Conservation (phyloP, 805 yeast species). For the Brettanomyces sp. region DNA sequence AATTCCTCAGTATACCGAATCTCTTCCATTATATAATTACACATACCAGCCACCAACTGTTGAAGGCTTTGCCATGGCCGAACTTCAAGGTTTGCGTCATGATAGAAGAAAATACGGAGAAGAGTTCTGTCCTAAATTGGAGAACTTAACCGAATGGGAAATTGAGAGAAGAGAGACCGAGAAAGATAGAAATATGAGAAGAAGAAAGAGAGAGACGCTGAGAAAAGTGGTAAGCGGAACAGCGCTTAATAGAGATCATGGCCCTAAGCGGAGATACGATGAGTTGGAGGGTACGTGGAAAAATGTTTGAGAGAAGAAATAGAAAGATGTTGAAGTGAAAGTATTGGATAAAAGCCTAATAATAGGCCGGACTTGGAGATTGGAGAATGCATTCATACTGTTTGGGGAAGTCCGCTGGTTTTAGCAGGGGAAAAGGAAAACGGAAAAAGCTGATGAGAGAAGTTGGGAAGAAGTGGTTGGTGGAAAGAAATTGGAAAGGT, state of each 20-base stretch:
- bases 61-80: slow-evolving; percentile 10
- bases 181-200: slow-evolving; percentile 81
- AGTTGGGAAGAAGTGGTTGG: too few species aligned
- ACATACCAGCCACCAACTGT: slow-evolving; percentile 21
- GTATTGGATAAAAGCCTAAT: neutral
- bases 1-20: slow-evolving; percentile 25
- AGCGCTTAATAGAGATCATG: slow-evolving; percentile 7
- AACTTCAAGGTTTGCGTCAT: slow-evolving; percentile 44
- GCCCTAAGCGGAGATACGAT: slow-evolving; percentile 22
- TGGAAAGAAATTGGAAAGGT: too few species aligned
- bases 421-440: too few species aligned
- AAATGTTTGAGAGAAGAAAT: neutral
- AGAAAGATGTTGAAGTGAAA: neutral
- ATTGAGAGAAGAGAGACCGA: slow-evolving; percentile 93
- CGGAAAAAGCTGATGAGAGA: too few species aligned
- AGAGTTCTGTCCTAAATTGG: slow-evolving; percentile 83
- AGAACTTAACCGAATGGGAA: slow-evolving; percentile 81
- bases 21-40: slow-evolving; percentile 25
- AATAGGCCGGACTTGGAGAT: neutral
- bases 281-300: slow-evolving; percentile 29
- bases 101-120: slow-evolving; percentile 74
- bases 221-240: slow-evolving; percentile 30
- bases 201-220: slow-evolving; percentile 87
- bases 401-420: too few species aligned
- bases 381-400: neutral